Evolutionary conservation across 2,329 filamentous ascomycete species (phyloP), one percentile per base, ranked within the genome.

Genomic region (Gnomoniopsis sp.): DNA sequence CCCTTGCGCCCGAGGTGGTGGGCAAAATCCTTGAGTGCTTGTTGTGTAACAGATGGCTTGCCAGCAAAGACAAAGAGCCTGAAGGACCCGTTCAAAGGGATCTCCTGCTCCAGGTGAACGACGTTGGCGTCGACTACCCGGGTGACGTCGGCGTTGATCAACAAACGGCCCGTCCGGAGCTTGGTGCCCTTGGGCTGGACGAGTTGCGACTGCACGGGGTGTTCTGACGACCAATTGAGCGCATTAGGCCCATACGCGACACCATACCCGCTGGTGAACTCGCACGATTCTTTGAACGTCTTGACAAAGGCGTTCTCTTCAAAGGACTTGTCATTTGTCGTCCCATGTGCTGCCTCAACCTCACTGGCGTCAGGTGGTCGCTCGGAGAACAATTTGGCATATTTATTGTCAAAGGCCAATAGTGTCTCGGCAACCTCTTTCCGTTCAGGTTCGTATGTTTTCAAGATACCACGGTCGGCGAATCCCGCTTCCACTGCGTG

Each of bases 191-290:
- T 73, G 2, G 88, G 83, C 59, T 90, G 81, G 69, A 95, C 88
- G 58, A 91, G 75, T 12, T 81, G 74, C 19, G 89, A 90, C 67
- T 88, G 80, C 15, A 88, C 90, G 1, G 85, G 79, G 73, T 96
- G 92, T 3, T 77, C 77, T 0, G 84, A 72, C 11, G 88, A 89
- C 90, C 91, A 96, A 76, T 96, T 96, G 74, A 96, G 81, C 33
- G 83, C 75, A 74, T 96, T 97, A 55, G 89, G 81, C 64, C 87
- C 83, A 77, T 96, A 96, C 33, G 87, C 88, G 22, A 96, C 91
- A 61, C 93, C 93, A 71, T 96, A 96, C 59, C 93, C 93, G 64
- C 89, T 92, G 12, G 92, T 96, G 73, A 96, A 96, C 69, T 95
- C 91, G 78, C 92, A 96, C 33, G 87, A 86, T 58, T 90, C 90